Evolutionary conservation across 106 monocot genomes (phyloP).

Genomic region (Phalaenopsis equestris): DNA sequence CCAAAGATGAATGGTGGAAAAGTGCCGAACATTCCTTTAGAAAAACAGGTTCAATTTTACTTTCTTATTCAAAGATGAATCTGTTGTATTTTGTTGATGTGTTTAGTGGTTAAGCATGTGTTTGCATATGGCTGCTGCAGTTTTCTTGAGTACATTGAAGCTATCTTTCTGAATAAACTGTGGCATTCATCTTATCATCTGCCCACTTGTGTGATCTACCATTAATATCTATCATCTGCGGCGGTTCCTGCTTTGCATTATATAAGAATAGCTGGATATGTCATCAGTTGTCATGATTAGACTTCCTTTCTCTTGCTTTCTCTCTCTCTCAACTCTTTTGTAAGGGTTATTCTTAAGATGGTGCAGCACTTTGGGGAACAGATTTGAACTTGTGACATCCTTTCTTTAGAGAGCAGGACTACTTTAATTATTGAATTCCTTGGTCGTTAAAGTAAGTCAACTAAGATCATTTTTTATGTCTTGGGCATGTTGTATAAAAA

Average conservation of each 20-base stretch:
- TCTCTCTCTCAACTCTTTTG: background rate
- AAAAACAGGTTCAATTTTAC: slow-evolving; percentile 40
- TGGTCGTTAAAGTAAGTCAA: background rate
- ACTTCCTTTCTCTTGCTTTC: background rate
- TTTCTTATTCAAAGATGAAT: background rate
- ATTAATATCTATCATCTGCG: background rate
- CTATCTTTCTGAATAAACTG: background rate
- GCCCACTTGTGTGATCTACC: background rate
- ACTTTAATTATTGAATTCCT: background rate
- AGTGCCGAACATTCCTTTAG: slow-evolving; percentile 25
- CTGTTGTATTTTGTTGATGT: background rate
- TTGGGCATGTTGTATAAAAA: too few species aligned
- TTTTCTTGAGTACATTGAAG: slow-evolving; percentile 1
- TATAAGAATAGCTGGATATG: background rate
- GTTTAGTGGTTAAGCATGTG: background rate
- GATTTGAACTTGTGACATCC: background rate
- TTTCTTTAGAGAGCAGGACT: background rate
- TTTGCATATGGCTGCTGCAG: background rate
- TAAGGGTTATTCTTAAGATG: background rate
- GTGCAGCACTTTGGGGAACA: background rate
- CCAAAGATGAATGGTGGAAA: slow-evolving; percentile 40
- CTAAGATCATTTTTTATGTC: too few species aligned
- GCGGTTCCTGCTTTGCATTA: background rate
- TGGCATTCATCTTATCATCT: background rate
- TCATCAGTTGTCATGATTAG: background rate